Evolutionary conservation across 192 early-diverging fungal genomes (phyloP), one percentile per base, ranked within the genome.

Genomic region (Linnemannia elongata): DNA sequence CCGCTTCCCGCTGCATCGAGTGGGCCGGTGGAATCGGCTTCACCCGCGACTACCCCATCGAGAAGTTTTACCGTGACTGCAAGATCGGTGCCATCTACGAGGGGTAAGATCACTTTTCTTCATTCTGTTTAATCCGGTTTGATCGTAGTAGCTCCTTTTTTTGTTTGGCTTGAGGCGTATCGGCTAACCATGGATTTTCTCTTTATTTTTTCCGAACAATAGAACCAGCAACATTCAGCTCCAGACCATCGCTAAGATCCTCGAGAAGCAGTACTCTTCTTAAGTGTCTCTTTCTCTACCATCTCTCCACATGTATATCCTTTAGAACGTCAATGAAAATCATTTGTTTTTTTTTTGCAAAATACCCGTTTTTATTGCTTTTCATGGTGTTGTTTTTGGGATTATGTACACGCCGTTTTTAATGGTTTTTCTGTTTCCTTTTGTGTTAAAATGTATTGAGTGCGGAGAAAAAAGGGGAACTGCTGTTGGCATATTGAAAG

Each of bases 11-110:
- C 85, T 96, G 97, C 49, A 94, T 99, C 76, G 98, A 99, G 91
- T 99, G 97, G 98, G 93, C 97, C 88, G 98, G 98, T 88, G 98
- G 98, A 75, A 94, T 99, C 77, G 98, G 98, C 15, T 99, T 99
- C 93, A 98, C 98, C 20, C 92, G 97, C 79, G 97, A 97, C 38
- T 91, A 92, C 88, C 95, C 95, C 8, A 89, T 96, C 18, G 98
- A 99, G 89, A 99, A 99, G 91, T 99, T 95, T 91, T 98, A 95
- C 91, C 92, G 98, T 76, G 98, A 99, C 89, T 94, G 94, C 89
- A 98, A 97, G 93, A 99, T 99, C 79, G 98, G 98, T 88, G 95
- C 96, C 69, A 99, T 99, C 88, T 99, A 99, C 88, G 97, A 97
- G 76, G 94, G 95, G 82, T 84, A 79, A 69, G 73, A 45, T 27